Evolutionary conservation across 805 yeast genomes (phyloP).

Genomic region (Komagataella mondaviorum): DNA sequence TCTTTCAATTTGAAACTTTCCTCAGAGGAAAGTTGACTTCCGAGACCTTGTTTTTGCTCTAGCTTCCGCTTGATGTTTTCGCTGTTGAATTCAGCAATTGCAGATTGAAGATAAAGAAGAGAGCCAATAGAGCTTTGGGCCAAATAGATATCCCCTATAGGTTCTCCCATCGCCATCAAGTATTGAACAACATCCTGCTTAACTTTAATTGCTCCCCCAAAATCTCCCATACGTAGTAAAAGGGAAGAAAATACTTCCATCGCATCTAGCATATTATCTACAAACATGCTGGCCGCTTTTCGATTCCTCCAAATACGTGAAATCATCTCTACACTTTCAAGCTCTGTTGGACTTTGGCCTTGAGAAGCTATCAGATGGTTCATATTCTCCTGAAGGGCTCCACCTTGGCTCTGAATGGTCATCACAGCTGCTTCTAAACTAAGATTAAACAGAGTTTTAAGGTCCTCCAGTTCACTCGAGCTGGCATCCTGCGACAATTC

Average conservation of each 20-base stretch:
- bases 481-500: slow-evolving; percentile 24
- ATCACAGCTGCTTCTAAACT: not conserved
- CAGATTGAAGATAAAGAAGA: slow-evolving; percentile 32
- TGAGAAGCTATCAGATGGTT: not conserved
- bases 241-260: slow-evolving; percentile 66
- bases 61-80: not conserved
- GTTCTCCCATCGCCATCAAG: slow-evolving; percentile 60
- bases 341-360: not conserved
- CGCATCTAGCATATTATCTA: slow-evolving; percentile 65
- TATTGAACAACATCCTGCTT: slow-evolving; percentile 53
- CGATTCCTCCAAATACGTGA: not conserved
- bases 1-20: slow-evolving; percentile 4
- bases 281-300: slow-evolving; percentile 51
- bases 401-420: not conserved
- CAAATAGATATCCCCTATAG: slow-evolving; percentile 47
- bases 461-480: not conserved
- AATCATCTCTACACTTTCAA: not conserved
- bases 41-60: not conserved
- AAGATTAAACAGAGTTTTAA: not conserved
- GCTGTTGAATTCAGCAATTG: not conserved
- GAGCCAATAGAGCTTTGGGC: slow-evolving; percentile 64
- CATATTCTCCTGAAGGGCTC: not conserved
- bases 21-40: not conserved
- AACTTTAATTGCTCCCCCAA: slow-evolving; percentile 43
- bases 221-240: slow-evolving; percentile 54